phyloP scores from a whole-genome alignment of 2,329 filamentous ascomycete genomes.

The Mycosphaerella sp. region DNA sequence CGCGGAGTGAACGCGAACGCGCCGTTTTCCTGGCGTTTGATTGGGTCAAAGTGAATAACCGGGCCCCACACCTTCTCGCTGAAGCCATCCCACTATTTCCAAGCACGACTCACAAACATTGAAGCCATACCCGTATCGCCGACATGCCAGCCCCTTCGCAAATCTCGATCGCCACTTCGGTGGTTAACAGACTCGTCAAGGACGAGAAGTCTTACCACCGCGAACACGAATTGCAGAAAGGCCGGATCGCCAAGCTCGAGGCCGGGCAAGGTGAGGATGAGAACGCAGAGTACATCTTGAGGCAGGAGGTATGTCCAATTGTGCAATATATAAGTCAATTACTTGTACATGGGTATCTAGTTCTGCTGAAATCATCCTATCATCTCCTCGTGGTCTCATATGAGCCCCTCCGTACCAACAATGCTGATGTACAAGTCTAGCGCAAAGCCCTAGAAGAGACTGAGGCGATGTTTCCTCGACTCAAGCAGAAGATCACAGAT shows the following conservation, averaged over 20 bases:
- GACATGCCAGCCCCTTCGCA: conserved; percentile 70
- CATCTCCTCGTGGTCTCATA: conserved; percentile 3
- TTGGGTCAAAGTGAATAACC: background rate
- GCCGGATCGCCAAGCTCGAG: conserved; percentile 60
- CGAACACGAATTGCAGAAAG: conserved; percentile 70
- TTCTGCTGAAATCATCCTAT: background rate
- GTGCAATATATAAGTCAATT: background rate
- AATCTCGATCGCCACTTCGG: conserved; percentile 71
- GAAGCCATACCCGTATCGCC: background rate
- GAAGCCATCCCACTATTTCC: conserved; percentile 3
- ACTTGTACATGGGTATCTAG: conserved; percentile 8
- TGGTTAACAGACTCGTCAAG: conserved; percentile 78
- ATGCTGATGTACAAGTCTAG: conserved; percentile 43
- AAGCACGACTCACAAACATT: background rate
- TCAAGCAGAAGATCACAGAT: conserved; percentile 64
- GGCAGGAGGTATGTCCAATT: conserved; percentile 66
- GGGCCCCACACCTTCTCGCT: background rate
- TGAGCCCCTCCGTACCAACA: background rate
- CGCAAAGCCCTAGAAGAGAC: conserved; percentile 80
- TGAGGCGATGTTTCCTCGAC: conserved; percentile 67
- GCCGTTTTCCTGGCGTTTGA: background rate
- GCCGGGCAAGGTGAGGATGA: conserved; percentile 48
- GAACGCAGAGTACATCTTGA: conserved; percentile 72
- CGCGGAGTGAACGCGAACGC: conserved; percentile 1
- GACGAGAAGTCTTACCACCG: conserved; percentile 87